These are phyloP conservation scores for Xerocomus spinulosus DNA, from an alignment of 768 basidiomycete genomes.

Conservation along the genomic window DNA sequence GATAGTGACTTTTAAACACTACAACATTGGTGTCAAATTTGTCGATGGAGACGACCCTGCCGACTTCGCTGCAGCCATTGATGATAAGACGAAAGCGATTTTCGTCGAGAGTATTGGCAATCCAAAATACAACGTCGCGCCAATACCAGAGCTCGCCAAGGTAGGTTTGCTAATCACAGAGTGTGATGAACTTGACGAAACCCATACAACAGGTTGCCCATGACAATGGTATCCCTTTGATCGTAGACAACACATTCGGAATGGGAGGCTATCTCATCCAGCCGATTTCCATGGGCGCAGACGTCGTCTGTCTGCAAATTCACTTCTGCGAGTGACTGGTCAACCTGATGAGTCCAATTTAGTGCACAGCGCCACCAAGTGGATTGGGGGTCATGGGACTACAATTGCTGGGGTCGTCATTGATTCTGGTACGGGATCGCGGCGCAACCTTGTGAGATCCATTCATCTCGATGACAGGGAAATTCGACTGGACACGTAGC, in stretches of 20 bases:
- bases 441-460: background rate
- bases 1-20: slow-evolving; percentile 19
- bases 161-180: slow-evolving; percentile 26
- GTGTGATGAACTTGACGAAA: background rate
- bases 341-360: background rate
- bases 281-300: slow-evolving; percentile 72
- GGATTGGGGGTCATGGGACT: slow-evolving; percentile 80
- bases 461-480: slow-evolving; percentile 3
- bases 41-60: slow-evolving; percentile 52
- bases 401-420: slow-evolving; percentile 75
- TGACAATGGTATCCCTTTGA: slow-evolving; percentile 64
- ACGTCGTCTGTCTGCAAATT: slow-evolving; percentile 55
- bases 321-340: too few species aligned
- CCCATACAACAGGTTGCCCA: slow-evolving; percentile 54
- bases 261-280: slow-evolving; percentile 65
- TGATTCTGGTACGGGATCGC: slow-evolving; percentile 47
- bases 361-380: slow-evolving; percentile 79
- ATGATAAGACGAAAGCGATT: slow-evolving; percentile 72
- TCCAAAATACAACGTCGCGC: slow-evolving; percentile 65
- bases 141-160: slow-evolving; percentile 66
- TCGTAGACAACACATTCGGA: slow-evolving; percentile 80
- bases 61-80: slow-evolving; percentile 62
- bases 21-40: slow-evolving; percentile 34
- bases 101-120: slow-evolving; percentile 79
- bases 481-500: slow-evolving; percentile 68